Percentiles rank a stretch among this genome's conserved stretches.
phyloP scores from a whole-genome alignment of 805 yeast species.

The Brettanomyces custersianus region DNA sequence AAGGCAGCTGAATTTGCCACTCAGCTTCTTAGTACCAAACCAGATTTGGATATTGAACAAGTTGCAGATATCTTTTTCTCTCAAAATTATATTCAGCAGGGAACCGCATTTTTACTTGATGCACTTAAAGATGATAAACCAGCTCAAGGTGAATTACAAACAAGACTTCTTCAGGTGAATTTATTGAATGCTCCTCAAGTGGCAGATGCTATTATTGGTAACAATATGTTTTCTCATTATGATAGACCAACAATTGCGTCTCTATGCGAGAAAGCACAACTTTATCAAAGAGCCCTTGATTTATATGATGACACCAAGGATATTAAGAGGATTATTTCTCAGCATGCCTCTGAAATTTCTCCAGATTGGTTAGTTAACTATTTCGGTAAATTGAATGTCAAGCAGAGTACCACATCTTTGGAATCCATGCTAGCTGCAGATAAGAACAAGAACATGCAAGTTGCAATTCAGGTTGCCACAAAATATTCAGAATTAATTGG shows the following conservation, averaged over 20 bases:
- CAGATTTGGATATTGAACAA: slow-evolving; percentile 72
- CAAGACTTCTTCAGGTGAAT: slow-evolving; percentile 87
- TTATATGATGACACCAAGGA: slow-evolving; percentile 92
- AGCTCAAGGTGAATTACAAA: slow-evolving; percentile 92
- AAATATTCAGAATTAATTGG: slow-evolving; percentile 93
- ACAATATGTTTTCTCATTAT: slow-evolving; percentile 90
- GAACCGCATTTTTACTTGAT: slow-evolving; percentile 92
- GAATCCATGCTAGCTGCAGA: slow-evolving; percentile 68
- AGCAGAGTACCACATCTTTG: slow-evolving; percentile 82
- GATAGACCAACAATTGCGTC: slow-evolving; percentile 90
- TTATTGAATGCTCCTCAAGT: slow-evolving; percentile 97
- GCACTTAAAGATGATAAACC: slow-evolving; percentile 92
- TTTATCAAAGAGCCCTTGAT: slow-evolving; percentile 91
- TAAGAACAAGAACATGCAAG: slow-evolving; percentile 80
- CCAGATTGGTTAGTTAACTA: slow-evolving; percentile 89
- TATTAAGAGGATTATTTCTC: slow-evolving; percentile 80
- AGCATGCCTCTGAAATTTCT: slow-evolving; percentile 76
- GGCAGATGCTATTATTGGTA: slow-evolving; percentile 96
- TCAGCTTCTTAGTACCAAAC: slow-evolving; percentile 56
- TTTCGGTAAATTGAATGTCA: slow-evolving; percentile 91
- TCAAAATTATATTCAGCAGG: slow-evolving; percentile 92
- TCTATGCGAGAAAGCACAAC: slow-evolving; percentile 92
- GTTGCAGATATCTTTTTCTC: slow-evolving; percentile 90
- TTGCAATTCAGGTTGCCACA: slow-evolving; percentile 92
- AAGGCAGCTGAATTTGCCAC: slow-evolving; percentile 96